Evolutionary conservation across 108 stramenopile genomes (phyloP), one percentile per base, ranked within the genome.

Genomic region (Pseudonitzschia multistriata): DNA sequence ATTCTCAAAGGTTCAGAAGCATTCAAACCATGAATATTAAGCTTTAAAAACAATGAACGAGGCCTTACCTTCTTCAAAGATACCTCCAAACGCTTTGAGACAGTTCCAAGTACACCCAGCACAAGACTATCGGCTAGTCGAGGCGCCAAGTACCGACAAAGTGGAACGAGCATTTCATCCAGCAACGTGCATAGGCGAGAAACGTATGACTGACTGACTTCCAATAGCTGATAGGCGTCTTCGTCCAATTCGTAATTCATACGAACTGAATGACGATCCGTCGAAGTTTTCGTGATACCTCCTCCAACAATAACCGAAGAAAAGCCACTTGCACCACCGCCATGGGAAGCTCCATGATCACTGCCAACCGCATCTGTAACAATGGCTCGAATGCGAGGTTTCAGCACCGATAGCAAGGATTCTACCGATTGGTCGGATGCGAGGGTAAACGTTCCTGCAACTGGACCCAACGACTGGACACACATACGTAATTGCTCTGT

Each of bases 161-260:
- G 49, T n/a, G 92, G 89, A 14, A 81, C 71, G 35, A 91, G 56
- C 0, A 94, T 29, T 48, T 89, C 88, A 66, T 94, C 89, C 62
- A 94, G 62, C 48, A 72, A 77, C 21, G 82, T 63, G 71, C 88
- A 90, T 25, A 89, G 68, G 42, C 84, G 75, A 15, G 77, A 74
- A 62, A 94, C 84, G 74, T 83, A 90, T 0, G 89, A 85, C 74
- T 94, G 88, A 54, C 87, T 81, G n/a, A 94, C 77, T 72, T 90
- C 87, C 50, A 87, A 52, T 55, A 94, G 57, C 53, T 94, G 78
- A 64, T 89, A 89, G 28, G 86, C 81, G 36, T 79, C 84, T 34
- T 94, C 92, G 50, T 94, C 87, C 66, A 94, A 60, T 50, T 94
- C 76, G 65, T 94, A 94, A 65, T 91, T 85, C 86, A 94, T 88